Base-by-base conservation (phyloP, 1,139 yeast genomes). In the Yamadazyma triangularis region DNA sequence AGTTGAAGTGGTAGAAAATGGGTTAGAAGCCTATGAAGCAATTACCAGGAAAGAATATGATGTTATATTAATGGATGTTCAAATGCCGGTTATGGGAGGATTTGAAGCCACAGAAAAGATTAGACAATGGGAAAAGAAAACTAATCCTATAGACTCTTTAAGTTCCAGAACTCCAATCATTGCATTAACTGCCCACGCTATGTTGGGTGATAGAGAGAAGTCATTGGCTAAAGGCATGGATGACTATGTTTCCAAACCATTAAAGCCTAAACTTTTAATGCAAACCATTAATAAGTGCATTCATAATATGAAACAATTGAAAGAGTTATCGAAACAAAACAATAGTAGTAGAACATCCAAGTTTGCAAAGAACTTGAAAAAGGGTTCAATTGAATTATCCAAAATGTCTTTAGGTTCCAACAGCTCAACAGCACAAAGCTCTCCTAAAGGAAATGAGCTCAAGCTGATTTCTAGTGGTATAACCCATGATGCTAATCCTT, bases 81-180 rank as follows among this genome's bases (percentile, higher is more conserved):
- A 86, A 57, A 86, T 86, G 95, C 95, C 95, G 5, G 87, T 85
- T 7, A 85, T 86, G 93, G 94, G 95, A 27, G 95, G 95, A 0
- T 86, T 86, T 53, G 95, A 86, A 51, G 94, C 95, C 3, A 85
- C 95, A 2, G 86, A 82, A 35, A 75, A 78, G 53, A 86, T 86
- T 34, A 66, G 95, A 46, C 89, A 82, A 53, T 85, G 93, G 93
- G 95, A 86, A 58, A 77, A 73, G 62, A 85, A 81, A 55, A 70
- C 79, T 30, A 78, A 80, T 39, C 86, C 86, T n/a, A 79, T 80
- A 23, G 86, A 85, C 39, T 67, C 76, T 2, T 63, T 73, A 32
- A 63, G 73, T 30, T 71, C 71, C 48, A 69, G 94, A 38, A 80
- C 93, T 2, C 95, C 95, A 15, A 85, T 86, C 44, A 86, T 86